Conservation (phyloP, 2,329 filamentous ascomycete species). For the Nemania sp. region DNA sequence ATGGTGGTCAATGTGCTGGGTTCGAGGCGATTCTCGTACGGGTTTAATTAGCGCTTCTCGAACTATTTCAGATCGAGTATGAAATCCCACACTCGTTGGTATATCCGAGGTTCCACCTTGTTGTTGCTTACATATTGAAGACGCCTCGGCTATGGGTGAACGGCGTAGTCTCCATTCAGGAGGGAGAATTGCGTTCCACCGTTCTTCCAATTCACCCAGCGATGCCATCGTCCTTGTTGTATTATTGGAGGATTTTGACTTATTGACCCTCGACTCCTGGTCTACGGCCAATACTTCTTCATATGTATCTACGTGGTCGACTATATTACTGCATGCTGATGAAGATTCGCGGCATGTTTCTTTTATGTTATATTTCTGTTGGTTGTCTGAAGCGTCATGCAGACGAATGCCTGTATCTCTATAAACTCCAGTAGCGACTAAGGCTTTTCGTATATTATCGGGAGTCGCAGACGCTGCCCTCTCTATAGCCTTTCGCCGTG, state of each 20-base stretch:
- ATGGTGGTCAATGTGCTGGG: slow-evolving; percentile 1
- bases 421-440: slow-evolving; percentile 46
- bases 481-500: slow-evolving; percentile 16
- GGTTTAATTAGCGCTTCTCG: slow-evolving; percentile 5
- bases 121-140: not conserved
- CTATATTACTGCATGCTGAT: slow-evolving; percentile 2
- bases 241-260: not conserved
- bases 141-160: not conserved
- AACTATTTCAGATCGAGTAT: slow-evolving; percentile 16
- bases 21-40: not conserved
- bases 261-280: not conserved
- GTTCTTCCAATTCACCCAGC: slow-evolving; percentile 24
- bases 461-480: slow-evolving; percentile 41
- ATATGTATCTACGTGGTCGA: not conserved
- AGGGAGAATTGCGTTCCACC: slow-evolving; percentile 41
- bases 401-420: slow-evolving; percentile 40
- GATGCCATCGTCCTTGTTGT: not conserved
- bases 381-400: slow-evolving; percentile 32
- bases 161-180: slow-evolving; percentile 33
- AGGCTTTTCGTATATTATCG: slow-evolving; percentile 37
- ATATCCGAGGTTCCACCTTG: not conserved
- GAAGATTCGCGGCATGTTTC: slow-evolving; percentile 7
- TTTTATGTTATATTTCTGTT: not conserved
- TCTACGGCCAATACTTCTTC: slow-evolving; percentile 3
- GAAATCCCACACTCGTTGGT: not conserved